Evolutionary conservation across 257 asterid genomes (phyloP), one percentile per base, ranked within the genome.

Genomic region (Nicotiana otophora): DNA sequence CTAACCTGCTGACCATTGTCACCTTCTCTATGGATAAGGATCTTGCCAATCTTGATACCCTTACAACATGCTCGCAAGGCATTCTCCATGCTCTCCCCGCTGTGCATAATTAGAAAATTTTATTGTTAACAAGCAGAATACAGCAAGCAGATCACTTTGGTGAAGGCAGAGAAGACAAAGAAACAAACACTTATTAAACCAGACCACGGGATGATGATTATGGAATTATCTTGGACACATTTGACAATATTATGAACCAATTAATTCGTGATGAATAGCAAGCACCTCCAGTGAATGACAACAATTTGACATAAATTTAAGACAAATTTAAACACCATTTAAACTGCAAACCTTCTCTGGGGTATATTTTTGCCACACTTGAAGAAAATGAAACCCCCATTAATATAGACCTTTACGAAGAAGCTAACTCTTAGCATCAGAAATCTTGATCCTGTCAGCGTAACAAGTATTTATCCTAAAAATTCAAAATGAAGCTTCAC

Each of bases 41-140:
- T 96, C 90, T 96, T 96, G 82, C 99, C 99, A 28, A 96, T 96
- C 86, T 96, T 96, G 81, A 96, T 96, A 72, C 99, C 99, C 86
- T 96, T 96, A 87, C 99, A 96, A 78, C 99, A 96, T 82, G 99
- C 99, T 65, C 99, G 93, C 89, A 96, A 78, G 42, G 99, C 99
- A 83, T 96, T 92, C 82, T 92, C 97, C 97, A 92, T 92, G 86
- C 97, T 92, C 89, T 92, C 97, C n/a, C 97, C 97, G 80, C 98
- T 96, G 88, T 63, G 87, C 23, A 84, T 4, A 80, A 64, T 87
- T 39, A 23, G 57, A 72, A 85, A 65, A 2, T 9, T 42, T 19
- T 14, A 26, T 61, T 34, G 55, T 57, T 33, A n/a, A 60, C 51
- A 34, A 53, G 76, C 65, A 53, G 42, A 23, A 77, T 68, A 61